Conservation (phyloP, 352 stramenopile species). For the Globisporangium radiosum region DNA sequence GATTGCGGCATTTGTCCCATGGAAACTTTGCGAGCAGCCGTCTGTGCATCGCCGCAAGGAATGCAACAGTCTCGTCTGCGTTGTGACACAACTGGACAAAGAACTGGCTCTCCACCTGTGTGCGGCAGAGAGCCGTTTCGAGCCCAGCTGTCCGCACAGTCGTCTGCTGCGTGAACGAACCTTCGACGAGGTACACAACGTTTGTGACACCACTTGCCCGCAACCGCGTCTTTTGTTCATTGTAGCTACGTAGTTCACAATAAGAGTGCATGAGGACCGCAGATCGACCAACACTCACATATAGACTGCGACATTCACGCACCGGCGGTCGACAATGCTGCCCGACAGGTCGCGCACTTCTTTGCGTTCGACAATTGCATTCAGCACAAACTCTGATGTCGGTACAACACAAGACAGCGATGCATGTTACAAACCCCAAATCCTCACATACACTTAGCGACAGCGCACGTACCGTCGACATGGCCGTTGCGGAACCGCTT, state of each 20-base stretch:
- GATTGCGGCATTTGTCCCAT: conserved; percentile 23
- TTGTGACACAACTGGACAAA: conserved; percentile 76
- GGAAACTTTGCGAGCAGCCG: conserved; percentile 59
- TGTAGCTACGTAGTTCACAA: conserved; percentile 26
- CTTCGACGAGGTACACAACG: conserved; percentile 83
- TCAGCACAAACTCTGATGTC: conserved; percentile 58
- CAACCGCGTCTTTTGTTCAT: conserved; percentile 73
- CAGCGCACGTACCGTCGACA: conserved; percentile 5
- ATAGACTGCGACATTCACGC: background rate
- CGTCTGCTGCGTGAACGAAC: conserved; percentile 67
- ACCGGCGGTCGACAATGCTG: conserved; percentile 66
- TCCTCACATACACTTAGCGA: background rate
- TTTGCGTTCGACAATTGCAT: conserved; percentile 82
- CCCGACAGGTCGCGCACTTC: conserved; percentile 71
- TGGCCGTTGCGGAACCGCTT: conserved; percentile 32
- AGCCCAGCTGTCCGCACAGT: conserved; percentile 51
- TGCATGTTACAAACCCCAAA: too few species aligned
- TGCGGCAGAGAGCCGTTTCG: conserved; percentile 69
- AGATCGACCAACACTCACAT: background rate
- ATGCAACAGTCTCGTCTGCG: conserved; percentile 70
- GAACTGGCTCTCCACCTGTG: conserved; percentile 78
- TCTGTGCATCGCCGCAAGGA: conserved; percentile 57
- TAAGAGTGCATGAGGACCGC: background rate
- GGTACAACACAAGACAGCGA: too few species aligned
- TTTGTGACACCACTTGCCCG: conserved; percentile 57